phyloP scores from a whole-genome alignment of 2,329 filamentous ascomycete species.

The Ophiostoma tasmaniense region DNA sequence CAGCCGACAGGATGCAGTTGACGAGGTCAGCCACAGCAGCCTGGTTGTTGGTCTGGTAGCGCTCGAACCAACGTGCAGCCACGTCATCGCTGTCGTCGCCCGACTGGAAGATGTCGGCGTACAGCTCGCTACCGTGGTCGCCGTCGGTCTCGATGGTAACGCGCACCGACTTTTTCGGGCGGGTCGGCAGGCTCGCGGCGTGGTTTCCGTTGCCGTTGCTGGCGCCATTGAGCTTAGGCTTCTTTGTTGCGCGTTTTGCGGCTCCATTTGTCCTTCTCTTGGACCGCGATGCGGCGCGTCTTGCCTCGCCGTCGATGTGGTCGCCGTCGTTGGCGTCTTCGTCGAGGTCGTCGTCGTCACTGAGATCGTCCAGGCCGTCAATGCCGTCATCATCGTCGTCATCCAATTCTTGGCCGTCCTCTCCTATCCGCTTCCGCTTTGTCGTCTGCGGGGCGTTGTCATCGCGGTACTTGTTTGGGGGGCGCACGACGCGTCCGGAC shows the following conservation, averaged over 20 bases:
- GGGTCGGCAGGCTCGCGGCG: constrained; percentile 39
- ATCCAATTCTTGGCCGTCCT: constrained; percentile 30
- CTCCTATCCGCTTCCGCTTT: constrained; percentile 47
- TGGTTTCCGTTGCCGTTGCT: constrained; percentile 29
- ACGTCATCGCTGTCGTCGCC: constrained; percentile 49
- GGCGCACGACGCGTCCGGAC: constrained; percentile 58
- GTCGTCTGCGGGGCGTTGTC: constrained; percentile 39
- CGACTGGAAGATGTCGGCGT: constrained; percentile 54
- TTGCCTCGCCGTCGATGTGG: constrained; percentile 19
- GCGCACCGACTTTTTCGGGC: constrained; percentile 48
- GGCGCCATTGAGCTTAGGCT: constrained; percentile 40
- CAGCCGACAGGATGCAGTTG: constrained; percentile 59
- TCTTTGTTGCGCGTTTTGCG: constrained; percentile 51
- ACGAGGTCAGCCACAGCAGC: constrained; percentile 53
- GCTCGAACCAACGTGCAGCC: constrained; percentile 51
- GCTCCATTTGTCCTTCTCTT: constrained; percentile 23
- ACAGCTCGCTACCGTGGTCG: constrained; percentile 46
- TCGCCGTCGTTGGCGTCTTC: constrained; percentile 25
- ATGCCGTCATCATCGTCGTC: constrained; percentile 36
- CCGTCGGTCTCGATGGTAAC: constrained; percentile 44
- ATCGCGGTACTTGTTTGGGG: constrained; percentile 51
- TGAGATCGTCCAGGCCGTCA: constrained; percentile 21
- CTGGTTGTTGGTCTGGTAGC: constrained; percentile 47
- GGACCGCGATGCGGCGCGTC: constrained; percentile 29
- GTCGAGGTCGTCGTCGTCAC: constrained; percentile 33